phyloP scores from a whole-genome alignment of 129 eudicot species.

The Helichrysum umbraculigerum region DNA sequence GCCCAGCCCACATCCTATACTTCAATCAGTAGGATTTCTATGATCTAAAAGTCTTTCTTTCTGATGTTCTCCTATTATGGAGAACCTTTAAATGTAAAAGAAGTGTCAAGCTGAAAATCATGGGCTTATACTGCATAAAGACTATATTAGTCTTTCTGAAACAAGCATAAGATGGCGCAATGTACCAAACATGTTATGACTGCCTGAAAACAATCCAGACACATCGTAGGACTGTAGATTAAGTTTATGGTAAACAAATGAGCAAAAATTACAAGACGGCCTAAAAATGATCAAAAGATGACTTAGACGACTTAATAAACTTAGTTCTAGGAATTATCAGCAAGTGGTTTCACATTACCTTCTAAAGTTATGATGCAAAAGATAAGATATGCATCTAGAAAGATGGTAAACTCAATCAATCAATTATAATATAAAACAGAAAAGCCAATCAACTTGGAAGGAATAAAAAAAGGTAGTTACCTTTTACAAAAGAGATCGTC shows the following conservation, averaged over 20 bases:
- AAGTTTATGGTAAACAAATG: not conserved
- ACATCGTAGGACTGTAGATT: not conserved
- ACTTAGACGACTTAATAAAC: not conserved
- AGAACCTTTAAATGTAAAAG: not conserved
- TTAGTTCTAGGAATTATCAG: not conserved
- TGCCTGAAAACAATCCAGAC: not conserved
- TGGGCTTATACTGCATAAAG: not conserved
- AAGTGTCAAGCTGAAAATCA: not conserved
- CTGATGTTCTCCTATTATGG: not conserved
- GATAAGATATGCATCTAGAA: not conserved
- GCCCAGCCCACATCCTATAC: not conserved
- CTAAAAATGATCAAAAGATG: slow-evolving; percentile 1
- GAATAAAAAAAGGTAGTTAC: slow-evolving; percentile 12
- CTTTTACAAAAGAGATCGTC: slow-evolving; percentile 16
- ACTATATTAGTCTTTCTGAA: not conserved
- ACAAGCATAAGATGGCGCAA: not conserved
- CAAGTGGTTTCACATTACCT: not conserved
- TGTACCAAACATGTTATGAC: slow-evolving; percentile 4
- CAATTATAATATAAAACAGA: not conserved
- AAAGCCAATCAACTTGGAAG: not conserved
- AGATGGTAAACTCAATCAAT: not conserved
- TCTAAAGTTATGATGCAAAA: not conserved
- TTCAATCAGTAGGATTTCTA: not conserved
- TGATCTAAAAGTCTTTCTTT: not conserved
- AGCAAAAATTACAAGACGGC: not conserved